Percentiles rank a stretch among this genome's conserved stretches.
phyloP scores from a whole-genome alignment of 371 early-diverging fungal genomes.

The Coemansia sp. region DNA sequence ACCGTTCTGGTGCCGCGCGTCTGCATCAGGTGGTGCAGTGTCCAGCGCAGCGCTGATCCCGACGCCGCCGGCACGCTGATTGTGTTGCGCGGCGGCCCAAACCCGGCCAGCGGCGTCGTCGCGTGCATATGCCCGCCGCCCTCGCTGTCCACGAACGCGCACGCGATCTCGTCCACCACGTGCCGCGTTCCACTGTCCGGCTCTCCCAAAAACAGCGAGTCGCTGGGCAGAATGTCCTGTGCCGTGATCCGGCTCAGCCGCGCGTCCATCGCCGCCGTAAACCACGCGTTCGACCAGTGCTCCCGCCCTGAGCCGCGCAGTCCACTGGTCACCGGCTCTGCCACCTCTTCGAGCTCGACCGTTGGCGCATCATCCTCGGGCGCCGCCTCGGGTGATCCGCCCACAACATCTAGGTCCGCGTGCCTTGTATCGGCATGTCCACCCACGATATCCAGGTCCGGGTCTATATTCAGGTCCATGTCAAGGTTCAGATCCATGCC shows the following conservation, averaged over 20 bases:
- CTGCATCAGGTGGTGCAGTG: constrained; percentile 43
- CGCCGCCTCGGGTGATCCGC: neutral
- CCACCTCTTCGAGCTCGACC: neutral
- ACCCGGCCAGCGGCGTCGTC: constrained; percentile 32
- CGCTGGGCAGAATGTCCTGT: constrained; percentile 34
- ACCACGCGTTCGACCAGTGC: constrained; percentile 45
- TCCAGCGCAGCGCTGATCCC: constrained; percentile 43
- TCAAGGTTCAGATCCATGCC: constrained; percentile 23
- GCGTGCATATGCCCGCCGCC: constrained; percentile 47
- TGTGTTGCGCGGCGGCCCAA: constrained; percentile 31
- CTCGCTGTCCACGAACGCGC: constrained; percentile 49
- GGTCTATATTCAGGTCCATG: no score
- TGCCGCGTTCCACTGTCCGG: constrained; percentile 18
- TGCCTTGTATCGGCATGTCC: neutral
- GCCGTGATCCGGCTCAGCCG: constrained; percentile 35
- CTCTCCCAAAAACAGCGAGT: constrained; percentile 32
- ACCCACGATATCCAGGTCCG: constrained; percentile 8
- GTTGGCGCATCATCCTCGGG: neutral
- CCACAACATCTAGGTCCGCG: neutral
- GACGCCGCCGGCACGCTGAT: constrained; percentile 33
- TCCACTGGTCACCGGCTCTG: constrained; percentile 29
- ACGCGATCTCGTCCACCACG: constrained; percentile 40
- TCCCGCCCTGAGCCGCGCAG: constrained; percentile 37
- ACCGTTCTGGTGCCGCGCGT: constrained; percentile 26
- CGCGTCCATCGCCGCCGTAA: constrained; percentile 32